These are phyloP conservation scores for Marasmius fiardii DNA, from an alignment of 1,284 basidiomycete species.

Conservation along the genomic window DNA sequence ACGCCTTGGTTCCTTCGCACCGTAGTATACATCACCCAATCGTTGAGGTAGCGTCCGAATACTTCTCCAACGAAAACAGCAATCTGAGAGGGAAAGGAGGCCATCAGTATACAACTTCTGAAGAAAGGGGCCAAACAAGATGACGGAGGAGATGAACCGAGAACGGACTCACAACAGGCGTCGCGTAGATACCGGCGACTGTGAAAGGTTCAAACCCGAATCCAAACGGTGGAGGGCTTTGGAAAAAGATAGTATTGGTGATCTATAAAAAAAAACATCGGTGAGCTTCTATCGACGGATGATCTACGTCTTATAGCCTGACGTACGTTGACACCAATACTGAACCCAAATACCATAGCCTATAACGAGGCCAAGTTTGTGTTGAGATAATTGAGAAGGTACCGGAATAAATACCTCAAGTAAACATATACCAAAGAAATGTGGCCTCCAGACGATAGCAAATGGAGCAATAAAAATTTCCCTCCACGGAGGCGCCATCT, in stretches of 20 bases:
- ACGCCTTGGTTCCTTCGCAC: constrained; percentile 45
- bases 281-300: not conserved
- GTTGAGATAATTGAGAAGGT: not conserved
- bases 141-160: not conserved
- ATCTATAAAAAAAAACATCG: constrained; percentile 7
- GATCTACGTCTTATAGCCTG: not conserved
- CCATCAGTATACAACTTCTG: not conserved
- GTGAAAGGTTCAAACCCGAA: constrained; percentile 39
- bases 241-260: constrained; percentile 38
- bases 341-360: constrained; percentile 45
- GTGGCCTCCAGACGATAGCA: constrained; percentile 41
- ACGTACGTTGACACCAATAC: constrained; percentile 51
- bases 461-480: constrained; percentile 31
- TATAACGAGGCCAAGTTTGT: constrained; percentile 9
- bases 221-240: constrained; percentile 26
- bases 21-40: constrained; percentile 38
- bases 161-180: constrained; percentile 34
- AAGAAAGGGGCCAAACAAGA: not conserved
- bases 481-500: constrained; percentile 39
- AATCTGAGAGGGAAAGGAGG: not conserved
- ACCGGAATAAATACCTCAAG: constrained; percentile 29
- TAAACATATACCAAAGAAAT: constrained; percentile 35
- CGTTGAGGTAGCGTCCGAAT: constrained; percentile 44
- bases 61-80: constrained; percentile 49
- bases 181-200: constrained; percentile 40